A percentile compares a stretch with the other conserved stretches of the same genome.
Evolutionary conservation across 768 basidiomycete species (phyloP).

Genomic region (Boletus bicolor): DNA sequence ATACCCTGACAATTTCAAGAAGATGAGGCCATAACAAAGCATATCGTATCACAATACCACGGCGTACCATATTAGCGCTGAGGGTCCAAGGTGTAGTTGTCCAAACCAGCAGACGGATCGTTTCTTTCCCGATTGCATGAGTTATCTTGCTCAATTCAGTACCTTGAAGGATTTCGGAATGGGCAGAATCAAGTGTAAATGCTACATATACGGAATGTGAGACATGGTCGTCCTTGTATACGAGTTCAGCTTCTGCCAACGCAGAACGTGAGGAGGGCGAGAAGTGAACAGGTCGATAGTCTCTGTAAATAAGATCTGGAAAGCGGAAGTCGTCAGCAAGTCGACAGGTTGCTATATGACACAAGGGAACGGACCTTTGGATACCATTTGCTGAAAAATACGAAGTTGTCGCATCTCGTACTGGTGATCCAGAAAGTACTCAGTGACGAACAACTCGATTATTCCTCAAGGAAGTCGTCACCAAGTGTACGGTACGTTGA

Average conservation of each 20-base stretch:
- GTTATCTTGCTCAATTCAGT: slow-evolving; percentile 18
- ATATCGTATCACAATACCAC: not conserved
- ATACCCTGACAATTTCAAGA: slow-evolving; percentile 61
- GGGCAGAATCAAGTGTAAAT: slow-evolving; percentile 56
- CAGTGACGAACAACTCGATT: not conserved
- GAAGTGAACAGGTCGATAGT: slow-evolving; percentile 88
- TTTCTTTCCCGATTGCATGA: slow-evolving; percentile 32
- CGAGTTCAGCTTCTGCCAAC: slow-evolving; percentile 90
- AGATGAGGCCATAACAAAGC: not conserved
- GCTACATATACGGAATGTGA: slow-evolving; percentile 86
- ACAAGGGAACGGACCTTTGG: slow-evolving; percentile 51
- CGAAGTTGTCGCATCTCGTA: slow-evolving; percentile 88
- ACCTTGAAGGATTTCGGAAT: slow-evolving; percentile 12
- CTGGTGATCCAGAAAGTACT: slow-evolving; percentile 55
- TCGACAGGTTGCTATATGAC: not conserved
- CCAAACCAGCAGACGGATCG: slow-evolving; percentile 76
- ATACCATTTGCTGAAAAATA: slow-evolving; percentile 86
- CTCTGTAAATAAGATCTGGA: slow-evolving; percentile 76
- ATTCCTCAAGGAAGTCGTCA: slow-evolving; percentile 27
- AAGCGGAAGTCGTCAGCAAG: not conserved
- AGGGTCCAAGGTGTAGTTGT: slow-evolving; percentile 98
- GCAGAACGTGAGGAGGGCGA: slow-evolving; percentile 94
- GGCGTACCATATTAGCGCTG: slow-evolving; percentile 85
- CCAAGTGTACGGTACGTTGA: slow-evolving; percentile 87
- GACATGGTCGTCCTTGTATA: slow-evolving; percentile 84